phyloP scores from a whole-genome alignment of 2,329 filamentous ascomycete species.

The Parascedosporium putredinis region DNA sequence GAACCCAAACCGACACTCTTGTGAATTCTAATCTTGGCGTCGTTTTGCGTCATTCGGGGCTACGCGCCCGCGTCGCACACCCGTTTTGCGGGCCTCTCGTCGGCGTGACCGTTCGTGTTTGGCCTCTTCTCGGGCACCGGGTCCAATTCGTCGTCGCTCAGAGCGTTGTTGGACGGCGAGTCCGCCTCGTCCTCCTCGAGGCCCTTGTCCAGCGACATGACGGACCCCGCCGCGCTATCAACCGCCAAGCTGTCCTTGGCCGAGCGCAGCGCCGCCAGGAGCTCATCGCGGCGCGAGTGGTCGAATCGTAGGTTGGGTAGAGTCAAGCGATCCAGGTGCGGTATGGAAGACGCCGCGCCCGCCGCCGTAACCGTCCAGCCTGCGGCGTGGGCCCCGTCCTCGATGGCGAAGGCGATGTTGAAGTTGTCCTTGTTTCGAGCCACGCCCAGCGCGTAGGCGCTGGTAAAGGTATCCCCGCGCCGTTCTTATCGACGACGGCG shows the following conservation, averaged over 20 bases:
- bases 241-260: neutral
- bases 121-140: neutral
- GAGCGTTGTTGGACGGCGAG: constrained; percentile 9
- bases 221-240: constrained; percentile 1
- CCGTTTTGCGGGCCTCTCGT: neutral
- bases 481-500: constrained; percentile 62
- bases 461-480: constrained; percentile 68
- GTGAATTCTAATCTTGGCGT: too few relatives aligned
- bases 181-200: neutral
- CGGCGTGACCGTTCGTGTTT: neutral
- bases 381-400: constrained; percentile 9
- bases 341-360: constrained; percentile 11
- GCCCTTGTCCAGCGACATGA: neutral
- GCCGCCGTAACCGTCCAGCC: constrained; percentile 10
- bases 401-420: constrained; percentile 5
- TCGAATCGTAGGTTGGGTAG: neutral
- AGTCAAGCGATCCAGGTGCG: constrained; percentile 1
- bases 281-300: neutral
- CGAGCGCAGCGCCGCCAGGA: constrained; percentile 9
- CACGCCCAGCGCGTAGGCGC: constrained; percentile 44
- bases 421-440: constrained; percentile 6
- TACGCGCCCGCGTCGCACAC: neutral
- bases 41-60: too few relatives aligned
- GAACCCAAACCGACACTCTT: neutral
- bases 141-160: neutral